Evolutionary conservation across 306 rosid species (phyloP).

Genomic region (Herpetospermum pedunculosum): DNA sequence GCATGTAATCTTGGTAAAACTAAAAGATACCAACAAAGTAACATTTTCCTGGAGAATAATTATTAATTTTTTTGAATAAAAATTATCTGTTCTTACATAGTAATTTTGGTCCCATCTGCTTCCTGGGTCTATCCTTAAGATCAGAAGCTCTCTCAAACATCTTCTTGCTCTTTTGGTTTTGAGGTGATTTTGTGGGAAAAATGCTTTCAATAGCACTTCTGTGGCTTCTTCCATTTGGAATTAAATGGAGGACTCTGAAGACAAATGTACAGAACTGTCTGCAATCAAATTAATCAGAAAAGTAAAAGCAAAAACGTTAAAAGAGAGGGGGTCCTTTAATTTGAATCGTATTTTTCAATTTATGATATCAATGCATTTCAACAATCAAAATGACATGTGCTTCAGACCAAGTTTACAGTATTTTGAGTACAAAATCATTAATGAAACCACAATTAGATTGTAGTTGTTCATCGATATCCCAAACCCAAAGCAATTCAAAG

Average conservation of each 20-base stretch:
- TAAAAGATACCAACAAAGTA: too few relatives aligned
- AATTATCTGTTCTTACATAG: background rate
- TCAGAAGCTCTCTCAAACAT: too few relatives aligned
- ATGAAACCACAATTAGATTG: background rate
- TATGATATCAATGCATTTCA: background rate
- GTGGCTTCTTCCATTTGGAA: background rate
- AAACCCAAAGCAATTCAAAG: background rate
- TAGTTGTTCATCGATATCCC: background rate
- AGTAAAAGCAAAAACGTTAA: background rate
- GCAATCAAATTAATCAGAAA: background rate
- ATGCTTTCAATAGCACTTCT: background rate
- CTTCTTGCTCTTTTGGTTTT: background rate
- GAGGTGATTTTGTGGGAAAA: background rate
- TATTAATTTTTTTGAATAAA: too few relatives aligned
- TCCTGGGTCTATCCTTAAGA: too few relatives aligned
- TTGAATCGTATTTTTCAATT: background rate
- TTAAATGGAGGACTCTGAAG: background rate
- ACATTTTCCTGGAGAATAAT: too few relatives aligned
- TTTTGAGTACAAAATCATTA: background rate
- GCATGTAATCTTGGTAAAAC: too few relatives aligned
- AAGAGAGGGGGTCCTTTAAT: background rate
- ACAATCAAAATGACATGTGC: background rate
- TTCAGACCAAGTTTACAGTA: background rate
- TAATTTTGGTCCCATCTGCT: background rate
- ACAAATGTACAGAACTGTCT: background rate